Percentiles rank a stretch among this genome's conserved stretches.
Evolutionary conservation across 352 stramenopile species (phyloP).

Genomic region (Phytophthora agathidicida): DNA sequence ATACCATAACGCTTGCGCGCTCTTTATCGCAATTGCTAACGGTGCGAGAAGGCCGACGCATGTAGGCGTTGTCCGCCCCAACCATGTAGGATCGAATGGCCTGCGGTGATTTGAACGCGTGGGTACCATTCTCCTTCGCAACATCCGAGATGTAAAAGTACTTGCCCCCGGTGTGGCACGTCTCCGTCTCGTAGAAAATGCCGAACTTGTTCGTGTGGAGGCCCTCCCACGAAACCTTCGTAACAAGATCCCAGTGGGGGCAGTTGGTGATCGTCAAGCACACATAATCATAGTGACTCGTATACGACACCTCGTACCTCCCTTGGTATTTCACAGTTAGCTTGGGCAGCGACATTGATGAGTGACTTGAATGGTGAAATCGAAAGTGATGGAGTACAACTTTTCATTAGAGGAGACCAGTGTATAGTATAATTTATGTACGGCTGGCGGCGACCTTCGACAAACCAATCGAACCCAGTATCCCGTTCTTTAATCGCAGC

Average conservation of each 20-base stretch:
- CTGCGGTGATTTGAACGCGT: slow-evolving; percentile 1
- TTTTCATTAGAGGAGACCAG: too few species aligned
- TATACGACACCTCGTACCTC: too few species aligned
- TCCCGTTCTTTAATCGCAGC: too few species aligned
- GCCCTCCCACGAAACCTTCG: slow-evolving; percentile 1
- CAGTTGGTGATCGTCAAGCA: background rate
- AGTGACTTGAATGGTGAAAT: too few species aligned
- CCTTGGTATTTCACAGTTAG: too few species aligned
- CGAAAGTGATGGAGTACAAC: too few species aligned
- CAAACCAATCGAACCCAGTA: too few species aligned
- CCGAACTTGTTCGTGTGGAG: background rate
- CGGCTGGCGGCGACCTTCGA: too few species aligned
- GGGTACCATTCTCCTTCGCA: background rate
- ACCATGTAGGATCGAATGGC: slow-evolving; percentile 17
- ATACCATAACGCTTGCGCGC: too few species aligned
- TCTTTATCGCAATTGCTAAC: background rate
- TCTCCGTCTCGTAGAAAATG: slow-evolving; percentile 13
- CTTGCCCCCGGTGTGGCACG: slow-evolving; percentile 1
- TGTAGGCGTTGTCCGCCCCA: slow-evolving; percentile 5
- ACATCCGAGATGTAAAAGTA: slow-evolving; percentile 8
- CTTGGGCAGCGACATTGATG: too few species aligned
- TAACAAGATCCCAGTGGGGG: background rate
- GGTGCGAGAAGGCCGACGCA: background rate
- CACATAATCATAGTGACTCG: too few species aligned
- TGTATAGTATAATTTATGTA: too few species aligned